phyloP scores from a whole-genome alignment of 768 basidiomycete genomes.

The Podaxis sp. region DNA sequence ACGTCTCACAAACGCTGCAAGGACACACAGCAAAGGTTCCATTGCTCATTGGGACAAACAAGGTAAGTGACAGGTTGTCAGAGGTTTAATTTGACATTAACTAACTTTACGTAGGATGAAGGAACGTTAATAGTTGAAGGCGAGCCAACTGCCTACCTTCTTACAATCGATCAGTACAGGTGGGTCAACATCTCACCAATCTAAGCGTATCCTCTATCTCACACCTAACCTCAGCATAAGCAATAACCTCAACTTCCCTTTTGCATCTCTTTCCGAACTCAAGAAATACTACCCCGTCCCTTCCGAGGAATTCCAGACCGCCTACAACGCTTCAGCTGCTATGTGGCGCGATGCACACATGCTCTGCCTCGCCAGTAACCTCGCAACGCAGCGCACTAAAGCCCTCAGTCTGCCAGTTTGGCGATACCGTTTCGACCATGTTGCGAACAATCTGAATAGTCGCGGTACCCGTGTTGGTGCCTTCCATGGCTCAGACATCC shows the following conservation, averaged over 20 bases:
- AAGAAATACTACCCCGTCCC: conserved; percentile 29
- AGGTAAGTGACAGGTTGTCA: conserved; percentile 18
- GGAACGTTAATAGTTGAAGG: conserved; percentile 34
- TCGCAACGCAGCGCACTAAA: conserved; percentile 24
- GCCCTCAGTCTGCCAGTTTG: conserved; percentile 26
- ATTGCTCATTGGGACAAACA: conserved; percentile 32
- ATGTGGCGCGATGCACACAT: conserved; percentile 37
- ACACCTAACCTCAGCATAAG: conserved; percentile 20
- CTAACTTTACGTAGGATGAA: conserved; percentile 25
- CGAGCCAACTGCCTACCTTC: conserved; percentile 32
- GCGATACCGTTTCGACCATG: conserved; percentile 33
- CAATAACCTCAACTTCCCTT: conserved; percentile 35
- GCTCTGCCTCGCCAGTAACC: conserved; percentile 32
- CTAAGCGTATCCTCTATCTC: neutral
- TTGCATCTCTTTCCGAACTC: conserved; percentile 23
- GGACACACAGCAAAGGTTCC: conserved; percentile 32
- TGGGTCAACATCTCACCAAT: conserved; percentile 8
- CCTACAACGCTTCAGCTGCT: conserved; percentile 32
- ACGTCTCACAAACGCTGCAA: conserved; percentile 27
- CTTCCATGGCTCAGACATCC: conserved; percentile 32
- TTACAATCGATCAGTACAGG: conserved; percentile 29
- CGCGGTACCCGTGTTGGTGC: conserved; percentile 31
- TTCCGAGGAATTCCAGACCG: conserved; percentile 27
- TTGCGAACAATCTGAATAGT: conserved; percentile 33
- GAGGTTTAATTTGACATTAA: neutral